These are phyloP conservation scores for Penicillium macrosclerotiorum DNA, from an alignment of 495 filamentous ascomycete species.

Conservation along the genomic window DNA sequence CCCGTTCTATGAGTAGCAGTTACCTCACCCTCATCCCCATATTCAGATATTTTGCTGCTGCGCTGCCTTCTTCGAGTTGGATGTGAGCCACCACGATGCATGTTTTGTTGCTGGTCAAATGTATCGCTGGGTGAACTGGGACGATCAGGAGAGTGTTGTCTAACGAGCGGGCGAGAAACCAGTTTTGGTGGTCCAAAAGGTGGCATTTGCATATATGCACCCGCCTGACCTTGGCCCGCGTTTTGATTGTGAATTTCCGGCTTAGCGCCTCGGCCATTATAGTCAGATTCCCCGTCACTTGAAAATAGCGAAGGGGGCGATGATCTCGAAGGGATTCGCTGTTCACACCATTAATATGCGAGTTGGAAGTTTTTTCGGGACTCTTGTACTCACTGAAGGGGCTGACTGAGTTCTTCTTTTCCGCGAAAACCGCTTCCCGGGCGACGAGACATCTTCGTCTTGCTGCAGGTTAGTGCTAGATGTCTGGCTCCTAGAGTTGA, in stretches of 20 bases:
- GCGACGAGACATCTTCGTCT: background rate
- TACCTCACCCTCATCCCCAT: no score
- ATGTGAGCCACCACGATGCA: background rate
- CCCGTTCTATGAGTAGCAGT: no score
- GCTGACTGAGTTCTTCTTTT: background rate
- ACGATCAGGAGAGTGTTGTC: background rate
- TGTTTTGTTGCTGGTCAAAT: background rate
- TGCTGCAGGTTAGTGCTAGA: background rate
- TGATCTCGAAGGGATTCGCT: constrained; percentile 7
- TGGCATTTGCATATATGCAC: constrained; percentile 1
- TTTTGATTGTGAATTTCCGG: no score
- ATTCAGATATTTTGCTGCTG: no score
- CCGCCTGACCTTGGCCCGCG: no score
- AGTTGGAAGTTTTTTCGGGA: background rate
- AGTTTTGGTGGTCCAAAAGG: background rate
- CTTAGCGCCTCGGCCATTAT: background rate
- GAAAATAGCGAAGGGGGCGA: background rate
- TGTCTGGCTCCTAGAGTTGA: background rate
- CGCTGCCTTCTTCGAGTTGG: background rate
- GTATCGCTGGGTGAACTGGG: background rate
- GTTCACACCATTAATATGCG: background rate
- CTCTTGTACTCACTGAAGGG: background rate
- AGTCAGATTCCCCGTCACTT: background rate
- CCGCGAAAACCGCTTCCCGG: background rate
- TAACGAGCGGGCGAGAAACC: background rate